A percentile compares a stretch with the other conserved stretches of the same genome.
These are phyloP conservation scores for Metarhizium anisopliae DNA, from an alignment of 2,329 filamentous ascomycete species.

Conservation along the genomic window DNA sequence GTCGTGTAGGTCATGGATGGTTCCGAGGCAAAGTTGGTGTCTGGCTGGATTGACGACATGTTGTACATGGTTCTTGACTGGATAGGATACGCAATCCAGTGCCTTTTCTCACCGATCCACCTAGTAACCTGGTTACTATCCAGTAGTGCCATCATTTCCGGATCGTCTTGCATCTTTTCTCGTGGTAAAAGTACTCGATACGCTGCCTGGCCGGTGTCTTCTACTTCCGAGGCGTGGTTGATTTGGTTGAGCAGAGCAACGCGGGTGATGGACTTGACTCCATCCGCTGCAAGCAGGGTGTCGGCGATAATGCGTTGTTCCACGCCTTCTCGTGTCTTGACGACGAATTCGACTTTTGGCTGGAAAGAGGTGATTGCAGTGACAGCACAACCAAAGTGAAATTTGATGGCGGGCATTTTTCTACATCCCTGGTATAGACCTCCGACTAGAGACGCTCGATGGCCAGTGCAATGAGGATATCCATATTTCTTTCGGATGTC, in stretches of 20 bases:
- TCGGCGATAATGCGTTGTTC: slow-evolving; percentile 45
- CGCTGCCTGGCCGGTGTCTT: slow-evolving; percentile 66
- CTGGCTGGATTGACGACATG: slow-evolving; percentile 53
- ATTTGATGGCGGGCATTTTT: slow-evolving; percentile 51
- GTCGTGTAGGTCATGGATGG: slow-evolving; percentile 54
- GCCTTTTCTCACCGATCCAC: slow-evolving; percentile 67
- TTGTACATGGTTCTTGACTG: slow-evolving; percentile 58
- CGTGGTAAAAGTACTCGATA: slow-evolving; percentile 72
- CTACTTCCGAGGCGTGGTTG: slow-evolving; percentile 43
- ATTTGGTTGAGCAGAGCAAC: slow-evolving; percentile 29
- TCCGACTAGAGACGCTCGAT: slow-evolving; percentile 62
- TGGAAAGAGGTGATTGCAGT: neutral
- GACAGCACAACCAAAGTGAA: slow-evolving; percentile 55
- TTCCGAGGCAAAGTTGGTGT: slow-evolving; percentile 49
- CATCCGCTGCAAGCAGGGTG: slow-evolving; percentile 38
- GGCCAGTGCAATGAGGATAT: slow-evolving; percentile 73
- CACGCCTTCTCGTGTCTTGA: slow-evolving; percentile 46
- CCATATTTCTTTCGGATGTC: slow-evolving; percentile 61
- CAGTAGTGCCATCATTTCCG: slow-evolving; percentile 59
- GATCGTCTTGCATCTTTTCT: slow-evolving; percentile 55
- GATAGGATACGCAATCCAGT: slow-evolving; percentile 73
- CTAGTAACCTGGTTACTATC: slow-evolving; percentile 59
- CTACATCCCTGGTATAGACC: slow-evolving; percentile 64
- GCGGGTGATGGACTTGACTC: slow-evolving; percentile 44
- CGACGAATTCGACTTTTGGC: slow-evolving; percentile 35